These are phyloP conservation scores for Phytophthora rubi DNA, from an alignment of 352 stramenopile genomes.

Conservation along the genomic window DNA sequence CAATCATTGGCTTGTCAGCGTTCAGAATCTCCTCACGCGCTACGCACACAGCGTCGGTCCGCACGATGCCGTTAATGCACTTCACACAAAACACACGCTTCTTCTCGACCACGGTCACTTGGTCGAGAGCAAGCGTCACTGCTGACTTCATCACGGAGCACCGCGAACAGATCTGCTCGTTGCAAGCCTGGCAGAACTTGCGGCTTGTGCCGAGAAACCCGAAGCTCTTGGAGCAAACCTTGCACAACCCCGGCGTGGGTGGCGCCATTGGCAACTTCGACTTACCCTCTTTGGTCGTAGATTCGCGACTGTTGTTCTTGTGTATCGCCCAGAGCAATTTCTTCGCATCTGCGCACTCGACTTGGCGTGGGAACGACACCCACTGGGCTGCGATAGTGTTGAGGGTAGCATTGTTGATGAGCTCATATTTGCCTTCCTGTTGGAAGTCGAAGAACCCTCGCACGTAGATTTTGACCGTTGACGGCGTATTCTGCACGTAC, in stretches of 20 bases:
- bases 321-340: constrained; percentile 35
- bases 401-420: constrained; percentile 25
- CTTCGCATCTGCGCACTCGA: constrained; percentile 38
- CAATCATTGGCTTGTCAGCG: constrained; percentile 4
- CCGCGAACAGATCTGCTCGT: constrained; percentile 25
- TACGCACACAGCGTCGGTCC: constrained; percentile 25
- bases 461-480: constrained; percentile 21
- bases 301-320: constrained; percentile 17
- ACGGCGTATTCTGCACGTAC: constrained; percentile 20
- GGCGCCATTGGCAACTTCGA: background rate
- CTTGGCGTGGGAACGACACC: constrained; percentile 25
- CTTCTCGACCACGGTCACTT: constrained; percentile 17
- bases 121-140: constrained; percentile 12
- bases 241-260: constrained; percentile 26
- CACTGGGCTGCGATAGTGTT: constrained; percentile 18
- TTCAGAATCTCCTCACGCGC: constrained; percentile 35
- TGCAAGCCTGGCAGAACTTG: constrained; percentile 26
- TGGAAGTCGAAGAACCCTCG: constrained; percentile 43
- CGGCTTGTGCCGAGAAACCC: constrained; percentile 37
- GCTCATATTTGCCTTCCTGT: constrained; percentile 15
- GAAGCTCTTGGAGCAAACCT: constrained; percentile 37
- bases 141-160: constrained; percentile 31
- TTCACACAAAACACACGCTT: constrained; percentile 24
- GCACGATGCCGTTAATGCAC: constrained; percentile 30
- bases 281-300: constrained; percentile 17